phyloP scores from a whole-genome alignment of 768 basidiomycete genomes.

The Grammothele lineata region DNA sequence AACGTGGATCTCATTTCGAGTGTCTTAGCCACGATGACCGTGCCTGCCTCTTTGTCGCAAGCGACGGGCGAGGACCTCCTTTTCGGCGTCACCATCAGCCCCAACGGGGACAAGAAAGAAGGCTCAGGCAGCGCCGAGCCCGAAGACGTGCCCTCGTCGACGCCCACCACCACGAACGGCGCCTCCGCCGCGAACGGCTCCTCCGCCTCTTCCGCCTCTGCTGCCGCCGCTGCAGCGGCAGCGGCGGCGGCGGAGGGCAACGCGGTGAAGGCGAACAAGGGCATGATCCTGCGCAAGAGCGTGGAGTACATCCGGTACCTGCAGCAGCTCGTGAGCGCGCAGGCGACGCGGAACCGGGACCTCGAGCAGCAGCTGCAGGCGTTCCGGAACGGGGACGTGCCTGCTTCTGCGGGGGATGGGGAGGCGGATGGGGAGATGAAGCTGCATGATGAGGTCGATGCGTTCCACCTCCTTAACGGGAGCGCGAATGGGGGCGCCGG shows the following conservation, averaged over 20 bases:
- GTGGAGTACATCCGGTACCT: conserved; percentile 62
- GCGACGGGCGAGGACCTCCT: conserved; percentile 23
- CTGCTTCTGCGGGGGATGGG: conserved; percentile 11
- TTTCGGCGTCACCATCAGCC: conserved; percentile 17
- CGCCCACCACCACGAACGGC: conserved; percentile 12
- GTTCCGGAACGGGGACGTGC: conserved; percentile 28
- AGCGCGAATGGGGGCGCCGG: not conserved
- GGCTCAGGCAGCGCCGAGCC: conserved; percentile 19
- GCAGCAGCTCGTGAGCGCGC: conserved; percentile 79
- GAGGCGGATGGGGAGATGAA: conserved; percentile 21
- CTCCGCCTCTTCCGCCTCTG: conserved; percentile 12
- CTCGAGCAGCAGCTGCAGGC: conserved; percentile 66
- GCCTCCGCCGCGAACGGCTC: conserved; percentile 19
- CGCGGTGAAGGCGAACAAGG: conserved; percentile 88
- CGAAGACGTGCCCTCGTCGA: conserved; percentile 10
- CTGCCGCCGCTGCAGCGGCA: conserved; percentile 4
- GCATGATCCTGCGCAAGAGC: conserved; percentile 80
- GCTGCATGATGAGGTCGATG: conserved; percentile 26
- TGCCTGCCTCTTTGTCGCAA: conserved; percentile 22
- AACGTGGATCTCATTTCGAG: not conserved
- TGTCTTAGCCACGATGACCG: conserved; percentile 22
- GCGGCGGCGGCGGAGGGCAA: conserved; percentile 29
- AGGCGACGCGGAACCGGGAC: conserved; percentile 74
- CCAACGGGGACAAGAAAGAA: conserved; percentile 23
- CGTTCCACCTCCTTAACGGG: conserved; percentile 14